Base-by-base conservation (phyloP, 2,329 filamentous ascomycete genomes). In the Ustulina deusta region DNA sequence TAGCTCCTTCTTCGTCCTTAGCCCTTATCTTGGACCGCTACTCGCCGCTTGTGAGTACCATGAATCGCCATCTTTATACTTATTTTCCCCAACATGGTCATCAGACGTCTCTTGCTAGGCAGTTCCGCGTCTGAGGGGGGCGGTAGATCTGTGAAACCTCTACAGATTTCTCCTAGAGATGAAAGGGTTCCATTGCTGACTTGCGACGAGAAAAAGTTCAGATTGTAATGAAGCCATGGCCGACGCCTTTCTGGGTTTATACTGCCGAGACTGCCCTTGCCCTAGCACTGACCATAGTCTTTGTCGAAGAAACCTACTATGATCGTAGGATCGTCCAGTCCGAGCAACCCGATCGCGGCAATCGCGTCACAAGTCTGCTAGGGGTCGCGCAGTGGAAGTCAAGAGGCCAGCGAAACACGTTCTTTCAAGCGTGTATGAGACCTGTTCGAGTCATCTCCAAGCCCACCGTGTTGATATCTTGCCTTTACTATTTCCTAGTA, bases 231-330 rank as follows among this genome's bases (percentile, higher is more conserved):
- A 72, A 81, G 52, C 75, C 77, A 11, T 86, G 84, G 84, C 79
- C 80, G 15, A 79, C 80, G 15, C 80, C 80, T 0, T 86, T 85
- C 69, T 84, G 84, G 82, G 78, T 86, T 1, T 82, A 80, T 72
- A 81, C 81, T 2, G 81, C 79, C 15, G 76, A 82, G 65, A 80
- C 78, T 1, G 79, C 71, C 0, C 69, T 81, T 3, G 77, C 76
- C 32, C 71, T 86, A 20, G 66, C 81, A 2, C 70, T 84, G 3
- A 80, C 81, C 42, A 55, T 82, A 9, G 32, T 79, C 5, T 82
- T 85, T 48, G 74, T 83, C 3, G 78, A 84, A 20, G 84, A 86
- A 74, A 85, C 84, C 0, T 85, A 82, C 75, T 86, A 86, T 63
- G 81, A 85, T 69, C 81, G 84, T 22, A 75, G 77, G 40, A 79